Evolutionary conservation across 2,329 filamentous ascomycete species (phyloP).

Genomic region (Nectriaceae sp.): DNA sequence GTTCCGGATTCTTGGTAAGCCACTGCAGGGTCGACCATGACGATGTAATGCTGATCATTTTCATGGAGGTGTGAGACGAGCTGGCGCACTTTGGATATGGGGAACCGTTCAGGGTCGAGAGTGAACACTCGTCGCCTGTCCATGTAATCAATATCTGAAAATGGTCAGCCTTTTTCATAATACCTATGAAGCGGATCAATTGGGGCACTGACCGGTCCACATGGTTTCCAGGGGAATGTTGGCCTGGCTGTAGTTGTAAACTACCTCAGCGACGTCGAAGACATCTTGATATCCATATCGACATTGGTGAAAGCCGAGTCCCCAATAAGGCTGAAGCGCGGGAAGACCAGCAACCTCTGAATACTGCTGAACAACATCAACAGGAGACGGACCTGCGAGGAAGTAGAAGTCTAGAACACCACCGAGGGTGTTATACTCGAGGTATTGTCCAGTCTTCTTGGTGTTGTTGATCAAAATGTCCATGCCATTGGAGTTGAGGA

Average conservation of each 20-base stretch:
- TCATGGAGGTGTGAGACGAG: slow-evolving; percentile 67
- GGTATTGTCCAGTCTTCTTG: slow-evolving; percentile 60
- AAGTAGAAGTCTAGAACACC: slow-evolving; percentile 81
- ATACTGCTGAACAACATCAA: slow-evolving; percentile 71
- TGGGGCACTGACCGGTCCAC: slow-evolving; percentile 47
- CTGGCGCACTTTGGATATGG: slow-evolving; percentile 62
- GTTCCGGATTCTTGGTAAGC: slow-evolving; percentile 51
- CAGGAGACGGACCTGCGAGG: slow-evolving; percentile 70
- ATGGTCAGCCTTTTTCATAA: not conserved
- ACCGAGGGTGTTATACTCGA: slow-evolving; percentile 80
- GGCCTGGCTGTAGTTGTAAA: slow-evolving; percentile 65
- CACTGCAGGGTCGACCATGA: slow-evolving; percentile 77
- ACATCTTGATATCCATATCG: slow-evolving; percentile 80
- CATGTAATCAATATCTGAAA: slow-evolving; percentile 71
- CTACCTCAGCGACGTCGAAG: slow-evolving; percentile 65
- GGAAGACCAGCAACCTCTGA: slow-evolving; percentile 69
- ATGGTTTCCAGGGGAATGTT: slow-evolving; percentile 73
- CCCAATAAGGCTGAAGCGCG: slow-evolving; percentile 79
- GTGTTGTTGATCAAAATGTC: slow-evolving; percentile 71
- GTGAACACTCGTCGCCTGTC: slow-evolving; percentile 57
- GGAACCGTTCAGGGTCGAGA: slow-evolving; percentile 68
- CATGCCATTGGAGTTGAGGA: slow-evolving; percentile 75
- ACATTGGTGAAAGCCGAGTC: slow-evolving; percentile 81
- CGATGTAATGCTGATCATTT: slow-evolving; percentile 68
- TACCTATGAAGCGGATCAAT: not conserved